Conservation (phyloP, 306 rosid species). For the Cicer judaicum region DNA sequence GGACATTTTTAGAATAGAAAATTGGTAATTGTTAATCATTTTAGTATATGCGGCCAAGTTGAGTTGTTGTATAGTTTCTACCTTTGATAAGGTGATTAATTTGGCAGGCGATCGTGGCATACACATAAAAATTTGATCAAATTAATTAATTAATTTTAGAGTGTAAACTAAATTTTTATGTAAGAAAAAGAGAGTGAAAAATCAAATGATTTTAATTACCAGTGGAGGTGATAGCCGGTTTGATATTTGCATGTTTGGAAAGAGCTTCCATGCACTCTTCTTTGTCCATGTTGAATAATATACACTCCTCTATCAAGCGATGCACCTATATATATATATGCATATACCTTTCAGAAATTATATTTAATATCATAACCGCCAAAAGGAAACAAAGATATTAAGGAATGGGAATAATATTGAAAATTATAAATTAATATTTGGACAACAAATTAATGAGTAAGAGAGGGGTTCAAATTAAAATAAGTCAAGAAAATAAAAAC, state of each 20-base stretch:
- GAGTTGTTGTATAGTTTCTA: not conserved
- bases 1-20: not conserved
- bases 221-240: constrained; percentile 86
- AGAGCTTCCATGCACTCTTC: constrained; percentile 99
- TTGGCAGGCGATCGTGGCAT: not conserved
- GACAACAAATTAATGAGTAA: not conserved
- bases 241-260: constrained; percentile 84
- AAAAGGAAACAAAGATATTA: not conserved
- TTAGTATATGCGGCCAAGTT: not conserved
- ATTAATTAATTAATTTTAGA: not conserved
- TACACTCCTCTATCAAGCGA: constrained; percentile 88
- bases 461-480: not conserved
- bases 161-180: not conserved
- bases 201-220: constrained; percentile 48
- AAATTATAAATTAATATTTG: constrained; percentile 2
- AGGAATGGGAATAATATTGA: not conserved
- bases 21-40: not conserved
- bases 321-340: constrained; percentile 63
- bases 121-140: not conserved
- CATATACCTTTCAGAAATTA: not conserved
- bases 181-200: not conserved
- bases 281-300: constrained; percentile 84
- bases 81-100: not conserved
- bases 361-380: not conserved
- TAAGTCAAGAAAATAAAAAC: constrained; percentile 32